Conservation (phyloP, 2,329 filamentous ascomycete species). For the Trichoderma oligosporum region DNA sequence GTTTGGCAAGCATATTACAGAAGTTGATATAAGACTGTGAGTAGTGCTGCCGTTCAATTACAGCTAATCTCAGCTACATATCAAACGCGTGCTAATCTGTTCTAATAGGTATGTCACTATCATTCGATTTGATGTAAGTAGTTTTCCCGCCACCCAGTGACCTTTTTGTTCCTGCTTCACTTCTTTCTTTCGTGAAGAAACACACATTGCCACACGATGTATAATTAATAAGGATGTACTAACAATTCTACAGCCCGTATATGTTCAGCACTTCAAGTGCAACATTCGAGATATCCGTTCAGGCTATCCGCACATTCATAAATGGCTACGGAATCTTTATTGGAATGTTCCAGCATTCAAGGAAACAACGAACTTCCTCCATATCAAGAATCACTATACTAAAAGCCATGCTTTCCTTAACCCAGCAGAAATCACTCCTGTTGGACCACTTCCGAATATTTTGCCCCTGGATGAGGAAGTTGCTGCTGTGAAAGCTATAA, state of each 20-base stretch:
- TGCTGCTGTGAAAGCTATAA: conserved; percentile 43
- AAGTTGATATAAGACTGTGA: conserved; percentile 71
- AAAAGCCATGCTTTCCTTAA: conserved; percentile 61
- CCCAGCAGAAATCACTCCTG: conserved; percentile 68
- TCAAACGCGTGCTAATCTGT: not conserved
- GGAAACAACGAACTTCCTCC: conserved; percentile 82
- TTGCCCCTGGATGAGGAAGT: conserved; percentile 75
- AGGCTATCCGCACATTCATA: conserved; percentile 75
- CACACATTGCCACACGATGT: too few relatives aligned
- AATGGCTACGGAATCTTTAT: conserved; percentile 77
- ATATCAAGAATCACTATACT: conserved; percentile 77
- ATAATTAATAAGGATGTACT: not conserved
- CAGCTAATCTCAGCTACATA: too few relatives aligned
- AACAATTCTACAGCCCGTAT: conserved; percentile 47
- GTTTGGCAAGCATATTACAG: conserved; percentile 70
- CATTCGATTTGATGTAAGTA: conserved; percentile 58
- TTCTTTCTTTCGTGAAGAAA: too few relatives aligned
- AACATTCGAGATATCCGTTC: conserved; percentile 78
- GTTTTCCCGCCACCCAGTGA: too few relatives aligned
- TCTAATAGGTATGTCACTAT: conserved; percentile 58
- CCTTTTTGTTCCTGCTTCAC: too few relatives aligned
- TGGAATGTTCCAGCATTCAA: conserved; percentile 75
- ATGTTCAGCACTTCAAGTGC: conserved; percentile 83
- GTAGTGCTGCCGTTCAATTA: conserved; percentile 20
- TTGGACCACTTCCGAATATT: conserved; percentile 80